These are phyloP conservation scores for Hypoxylon trugodes DNA, from an alignment of 495 filamentous ascomycete genomes.

Conservation along the genomic window DNA sequence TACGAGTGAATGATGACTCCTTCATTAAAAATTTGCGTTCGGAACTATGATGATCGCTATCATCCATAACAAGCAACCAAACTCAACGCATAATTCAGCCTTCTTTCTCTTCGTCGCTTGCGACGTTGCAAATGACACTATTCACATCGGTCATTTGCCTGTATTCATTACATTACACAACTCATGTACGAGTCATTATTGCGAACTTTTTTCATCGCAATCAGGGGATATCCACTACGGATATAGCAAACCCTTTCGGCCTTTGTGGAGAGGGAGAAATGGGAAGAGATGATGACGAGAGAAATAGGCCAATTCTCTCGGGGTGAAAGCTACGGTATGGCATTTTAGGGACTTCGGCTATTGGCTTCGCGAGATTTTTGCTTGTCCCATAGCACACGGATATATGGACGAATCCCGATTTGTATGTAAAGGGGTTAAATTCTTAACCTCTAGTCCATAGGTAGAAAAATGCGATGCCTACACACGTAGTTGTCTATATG, in stretches of 20 bases:
- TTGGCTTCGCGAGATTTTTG: slow-evolving; percentile 16
- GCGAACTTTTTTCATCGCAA: slow-evolving; percentile 16
- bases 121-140: slow-evolving; percentile 24
- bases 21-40: background rate
- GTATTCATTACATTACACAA: slow-evolving; percentile 35
- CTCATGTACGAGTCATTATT: slow-evolving; percentile 9
- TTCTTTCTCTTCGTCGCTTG: slow-evolving; percentile 2
- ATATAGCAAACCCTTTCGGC: slow-evolving; percentile 5
- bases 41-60: slow-evolving; percentile 2
- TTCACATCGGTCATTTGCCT: slow-evolving; percentile 31
- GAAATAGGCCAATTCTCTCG: background rate
- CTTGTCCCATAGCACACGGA: slow-evolving; percentile 10
- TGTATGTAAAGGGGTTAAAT: slow-evolving; percentile 21
- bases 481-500: background rate
- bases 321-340: slow-evolving; percentile 4
- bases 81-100: no score
- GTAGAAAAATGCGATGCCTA: slow-evolving; percentile 20
- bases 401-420: slow-evolving; percentile 1
- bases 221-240: slow-evolving; percentile 1
- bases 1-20: slow-evolving; percentile 25
- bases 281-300: slow-evolving; percentile 1
- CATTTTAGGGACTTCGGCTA: slow-evolving; percentile 3
- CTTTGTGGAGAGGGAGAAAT: slow-evolving; percentile 13
- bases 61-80: slow-evolving; percentile 1
- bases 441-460: slow-evolving; percentile 20